Evolutionary conservation across 2,329 filamentous ascomycete genomes (phyloP).

Genomic region (Exophiala aquamarina): DNA sequence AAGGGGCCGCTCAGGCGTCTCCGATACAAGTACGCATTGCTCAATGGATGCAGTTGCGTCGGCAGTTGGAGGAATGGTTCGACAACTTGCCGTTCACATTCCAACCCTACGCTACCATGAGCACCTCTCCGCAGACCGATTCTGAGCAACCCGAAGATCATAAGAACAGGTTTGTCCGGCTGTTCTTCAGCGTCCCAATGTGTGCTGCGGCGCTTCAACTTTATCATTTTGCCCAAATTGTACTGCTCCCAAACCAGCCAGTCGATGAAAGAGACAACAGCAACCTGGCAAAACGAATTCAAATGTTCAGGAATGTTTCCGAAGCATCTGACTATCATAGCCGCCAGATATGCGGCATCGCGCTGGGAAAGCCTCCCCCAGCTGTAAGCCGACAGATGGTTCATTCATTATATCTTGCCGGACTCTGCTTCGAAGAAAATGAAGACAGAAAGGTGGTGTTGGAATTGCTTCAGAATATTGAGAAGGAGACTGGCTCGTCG

Average conservation of each 20-base stretch:
- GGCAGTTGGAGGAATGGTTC: conserved; percentile 60
- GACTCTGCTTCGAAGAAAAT: conserved; percentile 57
- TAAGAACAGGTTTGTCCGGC: conserved; percentile 42
- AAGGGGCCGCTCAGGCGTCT: conserved; percentile 29
- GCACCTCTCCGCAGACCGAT: conserved; percentile 35
- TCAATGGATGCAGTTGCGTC: conserved; percentile 57
- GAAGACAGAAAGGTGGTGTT: conserved; percentile 57
- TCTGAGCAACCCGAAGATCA: conserved; percentile 35
- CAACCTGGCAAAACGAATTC: conserved; percentile 55
- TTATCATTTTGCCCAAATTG: conserved; percentile 64
- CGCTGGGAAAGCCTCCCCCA: conserved; percentile 55
- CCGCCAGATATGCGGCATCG: conserved; percentile 62
- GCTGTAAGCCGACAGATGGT: conserved; percentile 59
- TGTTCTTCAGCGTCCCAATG: conserved; percentile 64
- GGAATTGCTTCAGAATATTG: conserved; percentile 57
- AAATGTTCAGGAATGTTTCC: conserved; percentile 57
- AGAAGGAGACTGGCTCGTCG: conserved; percentile 64
- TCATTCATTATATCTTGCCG: conserved; percentile 62
- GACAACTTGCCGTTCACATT: conserved; percentile 61
- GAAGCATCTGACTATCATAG: conserved; percentile 58
- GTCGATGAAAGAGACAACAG: conserved; percentile 53
- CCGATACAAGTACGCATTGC: conserved; percentile 37
- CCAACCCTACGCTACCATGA: conserved; percentile 54
- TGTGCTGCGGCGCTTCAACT: conserved; percentile 66
- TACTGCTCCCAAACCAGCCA: conserved; percentile 61